A percentile compares a stretch with the other conserved stretches of the same genome.
phyloP scores from a whole-genome alignment of 257 asterid genomes.

The Solanum neorickii region DNA sequence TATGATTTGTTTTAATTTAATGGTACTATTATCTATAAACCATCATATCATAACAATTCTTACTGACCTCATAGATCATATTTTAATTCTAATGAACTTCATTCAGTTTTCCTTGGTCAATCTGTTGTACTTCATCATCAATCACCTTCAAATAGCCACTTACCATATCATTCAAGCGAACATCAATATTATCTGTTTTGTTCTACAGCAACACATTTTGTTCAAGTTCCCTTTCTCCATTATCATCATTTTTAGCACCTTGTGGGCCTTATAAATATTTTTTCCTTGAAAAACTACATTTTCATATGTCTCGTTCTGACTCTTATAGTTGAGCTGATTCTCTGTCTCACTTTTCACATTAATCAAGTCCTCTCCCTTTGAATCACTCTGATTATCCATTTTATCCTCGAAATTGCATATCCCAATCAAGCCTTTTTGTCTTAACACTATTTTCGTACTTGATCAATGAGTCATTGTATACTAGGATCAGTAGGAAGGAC shows the following conservation, averaged over 20 bases:
- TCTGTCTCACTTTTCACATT: slow-evolving; percentile 8
- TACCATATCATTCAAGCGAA: slow-evolving; percentile 3
- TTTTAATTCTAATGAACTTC: background rate
- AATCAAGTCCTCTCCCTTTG: background rate
- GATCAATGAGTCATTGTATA: no score
- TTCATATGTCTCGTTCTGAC: background rate
- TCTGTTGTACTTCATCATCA: background rate
- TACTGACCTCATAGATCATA: no score
- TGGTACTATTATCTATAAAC: no score
- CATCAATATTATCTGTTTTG: slow-evolving; percentile 12
- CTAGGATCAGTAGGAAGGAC: no score
- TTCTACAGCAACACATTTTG: background rate
- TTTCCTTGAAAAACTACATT: background rate
- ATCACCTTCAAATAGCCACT: slow-evolving; percentile 13
- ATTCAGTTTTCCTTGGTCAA: background rate
- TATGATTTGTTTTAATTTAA: no score
- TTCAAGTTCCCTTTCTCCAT: no score
- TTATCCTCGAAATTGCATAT: background rate
- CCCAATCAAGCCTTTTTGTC: background rate
- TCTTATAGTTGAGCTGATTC: background rate
- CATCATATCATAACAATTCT: background rate
- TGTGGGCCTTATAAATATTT: no score
- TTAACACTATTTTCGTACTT: no score
- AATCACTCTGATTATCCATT: slow-evolving; percentile 7
- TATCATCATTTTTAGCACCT: no score